Evolutionary conservation across 345 rosid species (phyloP), one percentile per base, ranked within the genome.

Genomic region (Camelina hispida): DNA sequence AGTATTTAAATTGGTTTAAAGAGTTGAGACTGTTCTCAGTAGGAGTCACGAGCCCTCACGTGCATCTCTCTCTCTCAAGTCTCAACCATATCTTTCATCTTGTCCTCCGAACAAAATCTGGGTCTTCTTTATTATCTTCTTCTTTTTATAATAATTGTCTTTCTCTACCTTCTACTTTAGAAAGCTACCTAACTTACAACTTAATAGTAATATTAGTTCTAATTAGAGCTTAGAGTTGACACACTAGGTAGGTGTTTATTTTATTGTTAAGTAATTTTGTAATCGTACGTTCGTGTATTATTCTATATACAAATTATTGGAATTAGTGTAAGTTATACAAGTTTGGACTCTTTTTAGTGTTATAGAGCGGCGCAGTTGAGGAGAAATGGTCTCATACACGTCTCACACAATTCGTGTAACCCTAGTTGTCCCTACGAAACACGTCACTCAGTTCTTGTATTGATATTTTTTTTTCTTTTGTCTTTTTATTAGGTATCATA

Each of bases 321-420:
- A 38, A 51, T 57, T 57, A 55, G 17, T 34, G 12, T 56, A 37
- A 14, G 30, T 42, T 43, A 48, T 20, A 50, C 22, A 52, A 18
- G 48, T 34, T 56, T 60, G 17, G 47, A 60, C 28, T 48, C 54
- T 28, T 38, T n/a, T 38, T 59, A 54, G 79, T 3, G 59, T 4
- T 23, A 37, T 76, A 69, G 35, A 76, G 75, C 75, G 70, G 75
- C 75, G 66, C 25, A 68, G 69, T 68, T 69, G 79, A 76, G 57
- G 17, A 69, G 70, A 76, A 69, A 62, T 76, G 80, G 80, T 69
- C 80, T 68, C 58, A 56, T 76, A 44, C 79, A 76, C 78, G 78
- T 34, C 44, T 65, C 60, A 76, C 75, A 76, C 69, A 32, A 12
- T 53, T 76, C 64, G 51, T 76, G 65, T 62, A 76, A 62, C 75